These are phyloP conservation scores for Phytophthora capsici DNA, from an alignment of 352 stramenopile species.

Conservation along the genomic window DNA sequence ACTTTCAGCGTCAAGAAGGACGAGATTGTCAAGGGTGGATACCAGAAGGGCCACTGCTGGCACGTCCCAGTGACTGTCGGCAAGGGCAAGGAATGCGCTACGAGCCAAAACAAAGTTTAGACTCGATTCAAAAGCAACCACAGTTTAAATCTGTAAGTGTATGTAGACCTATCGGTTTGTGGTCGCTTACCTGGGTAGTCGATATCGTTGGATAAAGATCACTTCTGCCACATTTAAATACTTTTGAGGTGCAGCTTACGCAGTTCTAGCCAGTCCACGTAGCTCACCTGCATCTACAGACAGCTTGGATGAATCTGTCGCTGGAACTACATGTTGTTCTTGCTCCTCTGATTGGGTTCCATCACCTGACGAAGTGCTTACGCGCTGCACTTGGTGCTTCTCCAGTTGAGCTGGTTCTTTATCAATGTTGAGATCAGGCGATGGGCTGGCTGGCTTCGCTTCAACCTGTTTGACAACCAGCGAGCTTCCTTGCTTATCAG, in stretches of 20 bases:
- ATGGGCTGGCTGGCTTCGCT: background rate
- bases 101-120: constrained; percentile 33
- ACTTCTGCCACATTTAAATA: constrained; percentile 34
- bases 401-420: background rate
- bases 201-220: too few relatives aligned
- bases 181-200: too few relatives aligned
- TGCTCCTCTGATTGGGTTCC: background rate
- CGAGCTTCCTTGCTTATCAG: background rate
- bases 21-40: constrained; percentile 79
- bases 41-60: constrained; percentile 87
- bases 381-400: constrained; percentile 1
- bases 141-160: constrained; percentile 25
- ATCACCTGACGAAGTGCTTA: background rate
- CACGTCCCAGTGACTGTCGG: constrained; percentile 78
- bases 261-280: background rate
- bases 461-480: constrained; percentile 3
- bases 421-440: background rate
- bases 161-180: too few relatives aligned
- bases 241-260: background rate
- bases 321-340: constrained; percentile 1
- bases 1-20: constrained; percentile 79
- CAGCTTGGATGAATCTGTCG: constrained; percentile 3
- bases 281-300: background rate
- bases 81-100: constrained; percentile 67
- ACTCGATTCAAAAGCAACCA: constrained; percentile 1